Evolutionary conservation across 495 filamentous ascomycete species (phyloP).

Genomic region (Aspergillus asperescens): DNA sequence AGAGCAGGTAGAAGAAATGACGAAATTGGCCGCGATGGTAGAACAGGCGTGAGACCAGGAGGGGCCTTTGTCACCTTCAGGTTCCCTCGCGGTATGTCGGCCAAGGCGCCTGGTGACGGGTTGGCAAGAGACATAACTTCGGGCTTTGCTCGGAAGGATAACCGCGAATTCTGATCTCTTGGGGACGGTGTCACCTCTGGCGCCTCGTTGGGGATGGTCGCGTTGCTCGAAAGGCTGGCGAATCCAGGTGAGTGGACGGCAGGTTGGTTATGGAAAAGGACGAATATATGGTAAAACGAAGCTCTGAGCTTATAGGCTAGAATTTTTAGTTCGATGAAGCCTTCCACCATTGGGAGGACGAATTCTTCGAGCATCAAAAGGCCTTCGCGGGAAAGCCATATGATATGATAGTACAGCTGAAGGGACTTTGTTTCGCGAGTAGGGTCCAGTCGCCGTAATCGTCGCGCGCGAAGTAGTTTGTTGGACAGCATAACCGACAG

Average conservation of each 20-base stretch:
- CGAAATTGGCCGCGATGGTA: constrained; percentile 45
- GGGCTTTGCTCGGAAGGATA: constrained; percentile 19
- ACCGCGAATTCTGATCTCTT: constrained; percentile 19
- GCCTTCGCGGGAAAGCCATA: constrained; percentile 93
- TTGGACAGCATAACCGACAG: constrained; percentile 82
- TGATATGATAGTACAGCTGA: constrained; percentile 80
- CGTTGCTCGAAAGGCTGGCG: constrained; percentile 26
- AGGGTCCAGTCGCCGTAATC: constrained; percentile 76
- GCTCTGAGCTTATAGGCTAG: constrained; percentile 87
- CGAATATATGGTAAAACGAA: constrained; percentile 94
- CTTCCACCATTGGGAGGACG: constrained; percentile 70
- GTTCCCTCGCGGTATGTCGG: constrained; percentile 20
- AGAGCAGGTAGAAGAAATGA: constrained; percentile 70
- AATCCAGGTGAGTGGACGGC: constrained; percentile 46
- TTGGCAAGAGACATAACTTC: constrained; percentile 15
- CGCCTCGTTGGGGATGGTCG: constrained; percentile 18
- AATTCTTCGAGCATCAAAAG: constrained; percentile 80
- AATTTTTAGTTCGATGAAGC: constrained; percentile 72
- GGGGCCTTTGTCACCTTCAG: constrained; percentile 30
- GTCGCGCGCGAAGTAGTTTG: constrained; percentile 76
- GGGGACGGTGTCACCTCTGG: constrained; percentile 28
- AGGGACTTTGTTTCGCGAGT: constrained; percentile 74
- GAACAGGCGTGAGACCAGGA: constrained; percentile 42
- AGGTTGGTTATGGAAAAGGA: constrained; percentile 84
- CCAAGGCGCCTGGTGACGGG: not conserved